Base-by-base conservation (phyloP, 2,329 filamentous ascomycete genomes). In the Pseudogymnoascus sp. region DNA sequence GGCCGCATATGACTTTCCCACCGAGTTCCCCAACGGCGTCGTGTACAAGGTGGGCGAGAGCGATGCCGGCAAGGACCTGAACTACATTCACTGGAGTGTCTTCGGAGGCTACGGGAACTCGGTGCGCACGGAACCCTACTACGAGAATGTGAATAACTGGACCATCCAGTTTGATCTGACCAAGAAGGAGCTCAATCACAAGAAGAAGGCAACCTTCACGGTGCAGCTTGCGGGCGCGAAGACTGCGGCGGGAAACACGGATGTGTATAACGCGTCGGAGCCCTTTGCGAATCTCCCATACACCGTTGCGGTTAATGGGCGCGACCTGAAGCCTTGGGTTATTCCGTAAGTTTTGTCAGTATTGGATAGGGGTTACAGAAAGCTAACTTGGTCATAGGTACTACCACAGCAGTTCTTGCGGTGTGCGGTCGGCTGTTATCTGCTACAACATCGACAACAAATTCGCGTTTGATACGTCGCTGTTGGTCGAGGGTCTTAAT, bases 81-180 rank as follows among this genome's bases (percentile, higher is more conserved):
- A 88, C 72, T 87, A 87, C 63, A 81, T 87, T 3, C 86, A 88
- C 70, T 88, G 85, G 86, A 82, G 80, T 63, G 83, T 85, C 7
- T 87, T 85, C 67, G 84, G 84, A 1, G 81, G 82, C 5, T 75
- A 81, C 28, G 82, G 76, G 1, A 81, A 85, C 71, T 78, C 72
- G 12, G 62, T 76, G 3, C 76, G 82, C 0, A 72, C 76, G 1
- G 73, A 78, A 49, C 72, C 77, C 4, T 78, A 80, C 60, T 73
- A 75, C 43, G 74, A 77, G 18, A 77, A 77, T 66, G 77, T 84
- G 25, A 84, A 84, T 70, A 84, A 86, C 71, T 86, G 83, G 84
- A 86, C 80, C 0, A 75, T 87, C 28, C 68, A 78, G 0, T 87
- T 85, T 64, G 77, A 82, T 62, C 68, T 83, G 60, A 72, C 74